Conservation (phyloP, 352 stramenopile genomes). For the Globisporangium apiculatum region DNA sequence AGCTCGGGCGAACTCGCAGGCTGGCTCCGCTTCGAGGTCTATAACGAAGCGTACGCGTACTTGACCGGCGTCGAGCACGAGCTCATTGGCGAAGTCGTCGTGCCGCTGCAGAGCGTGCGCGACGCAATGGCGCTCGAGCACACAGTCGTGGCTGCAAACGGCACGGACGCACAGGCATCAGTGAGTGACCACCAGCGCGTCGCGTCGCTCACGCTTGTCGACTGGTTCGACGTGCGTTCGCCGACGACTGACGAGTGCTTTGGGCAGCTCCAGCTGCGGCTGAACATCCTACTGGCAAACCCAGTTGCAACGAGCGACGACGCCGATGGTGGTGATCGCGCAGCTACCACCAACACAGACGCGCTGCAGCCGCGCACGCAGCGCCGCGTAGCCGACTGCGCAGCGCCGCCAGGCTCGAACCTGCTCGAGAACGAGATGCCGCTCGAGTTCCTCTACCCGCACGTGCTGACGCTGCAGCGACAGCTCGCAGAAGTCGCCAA, state of each 20-base stretch:
- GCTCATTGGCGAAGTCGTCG: slow-evolving; percentile 62
- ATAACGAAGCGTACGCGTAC: slow-evolving; percentile 69
- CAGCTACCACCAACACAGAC: too few species aligned
- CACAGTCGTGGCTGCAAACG: slow-evolving; percentile 29
- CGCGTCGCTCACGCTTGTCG: slow-evolving; percentile 56
- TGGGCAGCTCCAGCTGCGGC: slow-evolving; percentile 65
- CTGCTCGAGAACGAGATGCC: slow-evolving; percentile 60
- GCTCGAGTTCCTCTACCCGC: slow-evolving; percentile 61
- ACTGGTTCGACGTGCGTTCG: slow-evolving; percentile 76
- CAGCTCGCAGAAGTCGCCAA: slow-evolving; percentile 53
- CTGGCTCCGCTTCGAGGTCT: slow-evolving; percentile 72
- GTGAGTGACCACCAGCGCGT: slow-evolving; percentile 29
- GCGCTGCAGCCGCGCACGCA: slow-evolving; percentile 17
- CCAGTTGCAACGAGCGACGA: slow-evolving; percentile 13
- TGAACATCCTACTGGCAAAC: slow-evolving; percentile 69
- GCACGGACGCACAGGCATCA: slow-evolving; percentile 7
- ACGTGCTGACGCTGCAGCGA: slow-evolving; percentile 60
- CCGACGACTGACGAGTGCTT: slow-evolving; percentile 46
- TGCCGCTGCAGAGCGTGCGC: slow-evolving; percentile 61
- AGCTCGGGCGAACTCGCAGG: slow-evolving; percentile 28
- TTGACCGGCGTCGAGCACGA: slow-evolving; percentile 72
- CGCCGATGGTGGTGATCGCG: not conserved
- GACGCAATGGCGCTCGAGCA: slow-evolving; percentile 59
- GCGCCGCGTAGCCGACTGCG: slow-evolving; percentile 31
- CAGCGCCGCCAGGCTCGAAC: slow-evolving; percentile 26